Percentiles rank a stretch among this genome's conserved stretches.
Evolutionary conservation across 768 basidiomycete species (phyloP).

Genomic region (Mycena olivaceomarginata): DNA sequence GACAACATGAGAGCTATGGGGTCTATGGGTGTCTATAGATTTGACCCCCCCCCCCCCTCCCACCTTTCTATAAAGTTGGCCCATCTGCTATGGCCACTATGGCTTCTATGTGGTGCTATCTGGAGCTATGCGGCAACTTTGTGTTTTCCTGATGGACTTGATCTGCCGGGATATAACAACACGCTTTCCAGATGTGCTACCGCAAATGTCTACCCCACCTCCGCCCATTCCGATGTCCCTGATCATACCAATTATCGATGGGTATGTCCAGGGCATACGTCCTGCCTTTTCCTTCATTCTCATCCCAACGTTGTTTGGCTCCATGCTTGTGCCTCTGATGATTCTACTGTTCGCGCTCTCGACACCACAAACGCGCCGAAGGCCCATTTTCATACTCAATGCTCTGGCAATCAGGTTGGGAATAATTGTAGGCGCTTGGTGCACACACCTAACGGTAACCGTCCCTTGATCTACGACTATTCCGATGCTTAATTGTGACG

Average conservation of each 20-base stretch:
- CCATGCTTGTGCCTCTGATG: slow-evolving; percentile 49
- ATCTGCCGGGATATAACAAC: no score
- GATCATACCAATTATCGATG: background rate
- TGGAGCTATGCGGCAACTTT: no score
- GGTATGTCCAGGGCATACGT: background rate
- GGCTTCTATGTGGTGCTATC: no score
- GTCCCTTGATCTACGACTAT: no score
- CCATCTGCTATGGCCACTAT: no score
- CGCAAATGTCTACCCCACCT: background rate
- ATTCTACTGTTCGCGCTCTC: slow-evolving; percentile 49
- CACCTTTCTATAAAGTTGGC: no score
- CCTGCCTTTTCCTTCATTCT: background rate
- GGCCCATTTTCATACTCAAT: slow-evolving; percentile 50
- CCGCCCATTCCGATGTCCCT: background rate
- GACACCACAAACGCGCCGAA: slow-evolving; percentile 45
- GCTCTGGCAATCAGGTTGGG: slow-evolving; percentile 40
- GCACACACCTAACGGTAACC: background rate
- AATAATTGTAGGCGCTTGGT: background rate
- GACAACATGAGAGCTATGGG: no score
- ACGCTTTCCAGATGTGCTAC: no score
- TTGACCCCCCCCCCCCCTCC: no score
- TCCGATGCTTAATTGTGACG: no score
- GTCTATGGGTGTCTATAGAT: no score
- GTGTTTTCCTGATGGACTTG: no score
- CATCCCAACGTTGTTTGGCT: slow-evolving; percentile 10